Conservation (phyloP, 805 yeast species). For the Starmerella floricola region DNA sequence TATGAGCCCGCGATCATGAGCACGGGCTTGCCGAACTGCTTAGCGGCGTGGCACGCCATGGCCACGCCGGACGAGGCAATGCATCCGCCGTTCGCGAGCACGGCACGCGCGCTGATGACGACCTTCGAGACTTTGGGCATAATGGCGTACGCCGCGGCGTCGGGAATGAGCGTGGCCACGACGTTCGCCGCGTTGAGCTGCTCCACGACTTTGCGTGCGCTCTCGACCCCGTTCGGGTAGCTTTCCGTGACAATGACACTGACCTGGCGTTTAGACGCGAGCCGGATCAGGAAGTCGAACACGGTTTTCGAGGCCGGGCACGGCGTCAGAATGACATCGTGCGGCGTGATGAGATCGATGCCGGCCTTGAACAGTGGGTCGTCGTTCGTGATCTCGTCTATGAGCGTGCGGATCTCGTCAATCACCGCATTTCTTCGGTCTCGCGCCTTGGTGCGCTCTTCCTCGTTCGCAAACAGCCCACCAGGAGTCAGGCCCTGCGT, state of each 20-base stretch:
- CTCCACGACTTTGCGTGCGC: conserved; percentile 69
- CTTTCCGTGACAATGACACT: conserved; percentile 81
- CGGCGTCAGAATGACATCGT: conserved; percentile 61
- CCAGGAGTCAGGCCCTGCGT: conserved; percentile 14
- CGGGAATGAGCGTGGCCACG: conserved; percentile 85
- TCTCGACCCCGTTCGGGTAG: conserved; percentile 74
- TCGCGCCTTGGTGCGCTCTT: conserved; percentile 16
- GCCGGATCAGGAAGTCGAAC: conserved; percentile 70
- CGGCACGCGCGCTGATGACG: conserved; percentile 80
- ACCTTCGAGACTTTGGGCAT: conserved; percentile 98
- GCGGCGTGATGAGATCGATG: conserved; percentile 86
- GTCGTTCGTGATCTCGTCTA: conserved; percentile 82
- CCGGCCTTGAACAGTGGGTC: conserved; percentile 88
- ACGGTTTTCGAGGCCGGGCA: conserved; percentile 89
- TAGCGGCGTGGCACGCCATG: conserved; percentile 89
- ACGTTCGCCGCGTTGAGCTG: conserved; percentile 73
- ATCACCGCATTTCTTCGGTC: conserved; percentile 23
- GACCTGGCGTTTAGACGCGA: conserved; percentile 79
- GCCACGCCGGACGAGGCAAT: conserved; percentile 83
- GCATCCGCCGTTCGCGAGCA: conserved; percentile 93
- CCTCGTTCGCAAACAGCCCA: conserved; percentile 16
- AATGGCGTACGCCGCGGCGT: conserved; percentile 81
- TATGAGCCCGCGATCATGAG: conserved; percentile 89
- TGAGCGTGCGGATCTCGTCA: conserved; percentile 57
- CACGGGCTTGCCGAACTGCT: conserved; percentile 90